phyloP scores from a whole-genome alignment of 1,284 basidiomycete genomes.

The Mycena sp. region DNA sequence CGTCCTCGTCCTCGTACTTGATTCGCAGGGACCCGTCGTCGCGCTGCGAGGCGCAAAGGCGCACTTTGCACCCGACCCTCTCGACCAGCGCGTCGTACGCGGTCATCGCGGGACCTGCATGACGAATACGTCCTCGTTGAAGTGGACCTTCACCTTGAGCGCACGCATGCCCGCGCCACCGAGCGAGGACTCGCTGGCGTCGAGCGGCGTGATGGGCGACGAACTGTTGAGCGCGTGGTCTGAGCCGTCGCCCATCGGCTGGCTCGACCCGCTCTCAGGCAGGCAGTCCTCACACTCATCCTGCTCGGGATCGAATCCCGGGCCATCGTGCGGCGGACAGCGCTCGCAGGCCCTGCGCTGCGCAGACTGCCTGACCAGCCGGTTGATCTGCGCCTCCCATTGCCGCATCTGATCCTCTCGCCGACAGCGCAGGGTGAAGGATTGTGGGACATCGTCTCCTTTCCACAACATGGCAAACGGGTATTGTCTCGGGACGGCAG shows the following conservation, averaged over 20 bases:
- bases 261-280: slow-evolving; percentile 79
- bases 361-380: slow-evolving; percentile 61
- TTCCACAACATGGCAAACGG: slow-evolving; percentile 78
- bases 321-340: slow-evolving; percentile 70
- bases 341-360: slow-evolving; percentile 72
- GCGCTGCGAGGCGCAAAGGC: slow-evolving; percentile 82
- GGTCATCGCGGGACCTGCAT: slow-evolving; percentile 86
- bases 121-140: slow-evolving; percentile 91
- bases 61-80: slow-evolving; percentile 92
- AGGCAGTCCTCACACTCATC: slow-evolving; percentile 82
- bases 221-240: slow-evolving; percentile 83
- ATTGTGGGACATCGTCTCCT: not conserved
- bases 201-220: slow-evolving; percentile 85
- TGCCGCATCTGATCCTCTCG: not conserved
- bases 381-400: not conserved
- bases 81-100: slow-evolving; percentile 87
- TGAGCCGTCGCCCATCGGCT: slow-evolving; percentile 78
- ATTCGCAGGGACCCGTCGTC: slow-evolving; percentile 82
- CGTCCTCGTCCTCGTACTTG: slow-evolving; percentile 91
- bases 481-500: slow-evolving; percentile 59
- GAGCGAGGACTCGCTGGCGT: slow-evolving; percentile 81
- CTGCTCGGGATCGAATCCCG: slow-evolving; percentile 73
- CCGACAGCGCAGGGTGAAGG: not conserved
- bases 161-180: slow-evolving; percentile 59
- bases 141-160: slow-evolving; percentile 88